phyloP scores from a whole-genome alignment of 768 basidiomycete species.

The Pleurotus sapidus region DNA sequence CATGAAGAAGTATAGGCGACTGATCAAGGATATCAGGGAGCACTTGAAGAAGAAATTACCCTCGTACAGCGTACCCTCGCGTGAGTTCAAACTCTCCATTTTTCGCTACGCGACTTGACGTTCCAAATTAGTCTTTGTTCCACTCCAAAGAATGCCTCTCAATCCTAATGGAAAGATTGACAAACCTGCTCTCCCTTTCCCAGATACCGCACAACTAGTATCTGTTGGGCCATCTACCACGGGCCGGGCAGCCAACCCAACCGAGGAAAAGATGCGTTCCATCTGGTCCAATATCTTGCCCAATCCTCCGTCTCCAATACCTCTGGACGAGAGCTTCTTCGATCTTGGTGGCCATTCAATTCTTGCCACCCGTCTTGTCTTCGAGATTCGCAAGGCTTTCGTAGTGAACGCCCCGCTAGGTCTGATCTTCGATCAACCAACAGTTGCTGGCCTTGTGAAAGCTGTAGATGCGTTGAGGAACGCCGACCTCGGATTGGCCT shows the following conservation, averaged over 20 bases:
- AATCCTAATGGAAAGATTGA: conserved; percentile 99
- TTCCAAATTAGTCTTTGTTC: conserved; percentile 77
- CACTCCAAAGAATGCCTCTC: conserved; percentile 91
- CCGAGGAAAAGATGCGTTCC: conserved; percentile 76
- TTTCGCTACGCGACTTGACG: conserved; percentile 2
- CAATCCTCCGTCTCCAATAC: conserved; percentile 71
- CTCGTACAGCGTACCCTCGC: conserved; percentile 87
- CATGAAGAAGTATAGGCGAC: conserved; percentile 77
- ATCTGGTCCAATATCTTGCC: conserved; percentile 87
- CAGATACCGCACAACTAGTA: conserved; percentile 81
- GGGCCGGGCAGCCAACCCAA: conserved; percentile 49
- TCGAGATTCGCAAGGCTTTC: conserved; percentile 92
- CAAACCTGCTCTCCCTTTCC: conserved; percentile 97
- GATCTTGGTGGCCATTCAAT: conserved; percentile 99
- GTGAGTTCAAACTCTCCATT: conserved; percentile 44
- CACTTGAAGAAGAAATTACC: conserved; percentile 97
- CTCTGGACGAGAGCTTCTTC: conserved; percentile 94
- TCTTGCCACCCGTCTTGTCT: conserved; percentile 93
- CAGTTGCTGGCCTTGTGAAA: conserved; percentile 70
- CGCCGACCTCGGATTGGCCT: conserved; percentile 75
- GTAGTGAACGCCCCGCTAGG: conserved; percentile 89
- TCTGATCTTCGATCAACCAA: conserved; percentile 88
- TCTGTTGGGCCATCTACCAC: conserved; percentile 29
- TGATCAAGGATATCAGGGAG: conserved; percentile 93
- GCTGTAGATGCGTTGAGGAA: conserved; percentile 75